These are phyloP conservation scores for Pseudogymnoascus sp. DNA, from an alignment of 2,329 filamentous ascomycete genomes.

Conservation along the genomic window DNA sequence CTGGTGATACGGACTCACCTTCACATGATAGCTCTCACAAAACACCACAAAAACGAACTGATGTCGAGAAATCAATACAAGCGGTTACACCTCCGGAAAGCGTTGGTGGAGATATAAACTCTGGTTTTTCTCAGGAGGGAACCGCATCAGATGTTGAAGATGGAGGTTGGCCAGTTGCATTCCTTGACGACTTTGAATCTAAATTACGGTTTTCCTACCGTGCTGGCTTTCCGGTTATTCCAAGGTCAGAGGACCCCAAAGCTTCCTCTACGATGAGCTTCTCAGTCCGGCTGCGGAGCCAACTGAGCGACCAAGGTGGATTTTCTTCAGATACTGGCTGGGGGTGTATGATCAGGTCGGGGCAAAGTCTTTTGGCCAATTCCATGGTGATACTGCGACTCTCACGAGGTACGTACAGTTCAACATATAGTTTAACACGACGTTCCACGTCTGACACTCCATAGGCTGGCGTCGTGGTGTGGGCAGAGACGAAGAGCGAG, in stretches of 20 bases:
- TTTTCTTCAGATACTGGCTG: slow-evolving; percentile 94
- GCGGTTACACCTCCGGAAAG: slow-evolving; percentile 26
- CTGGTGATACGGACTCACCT: background rate
- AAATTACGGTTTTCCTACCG: slow-evolving; percentile 95
- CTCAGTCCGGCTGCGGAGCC: slow-evolving; percentile 72
- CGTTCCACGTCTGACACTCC: slow-evolving; percentile 18
- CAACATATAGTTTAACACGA: background rate
- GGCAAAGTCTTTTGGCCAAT: slow-evolving; percentile 88
- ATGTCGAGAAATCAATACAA: slow-evolving; percentile 11
- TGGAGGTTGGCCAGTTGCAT: slow-evolving; percentile 69
- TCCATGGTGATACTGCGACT: slow-evolving; percentile 62
- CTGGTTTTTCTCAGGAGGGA: slow-evolving; percentile 24
- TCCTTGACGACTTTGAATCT: slow-evolving; percentile 88
- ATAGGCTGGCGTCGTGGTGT: slow-evolving; percentile 66
- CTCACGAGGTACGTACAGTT: slow-evolving; percentile 57
- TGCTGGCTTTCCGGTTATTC: slow-evolving; percentile 74
- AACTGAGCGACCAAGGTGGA: slow-evolving; percentile 66
- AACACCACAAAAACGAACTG: background rate
- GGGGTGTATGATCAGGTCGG: slow-evolving; percentile 98
- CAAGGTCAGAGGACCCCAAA: slow-evolving; percentile 66
- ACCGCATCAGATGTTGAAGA: slow-evolving; percentile 18
- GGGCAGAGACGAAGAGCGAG: slow-evolving; percentile 51
- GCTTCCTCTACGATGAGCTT: slow-evolving; percentile 67
- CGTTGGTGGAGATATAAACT: slow-evolving; percentile 12
- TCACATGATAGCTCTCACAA: background rate